phyloP scores from a whole-genome alignment of 1,284 basidiomycete genomes.

The Jaminaea rosea region DNA sequence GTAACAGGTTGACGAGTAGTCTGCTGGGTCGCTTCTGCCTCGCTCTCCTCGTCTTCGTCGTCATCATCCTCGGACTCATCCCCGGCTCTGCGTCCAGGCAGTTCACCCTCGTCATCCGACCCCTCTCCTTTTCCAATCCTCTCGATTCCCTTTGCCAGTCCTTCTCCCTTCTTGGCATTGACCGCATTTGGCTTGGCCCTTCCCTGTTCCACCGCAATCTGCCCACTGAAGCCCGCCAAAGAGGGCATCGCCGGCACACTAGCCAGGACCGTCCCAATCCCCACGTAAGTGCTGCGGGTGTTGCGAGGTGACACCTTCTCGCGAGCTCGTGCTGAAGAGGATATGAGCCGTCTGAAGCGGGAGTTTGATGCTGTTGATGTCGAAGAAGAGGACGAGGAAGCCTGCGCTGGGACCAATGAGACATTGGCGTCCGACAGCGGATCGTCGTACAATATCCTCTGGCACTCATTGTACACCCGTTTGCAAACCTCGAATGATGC shows the following conservation, averaged over 20 bases:
- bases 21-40: constrained; percentile 1
- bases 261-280: constrained; percentile 72
- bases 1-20: no score
- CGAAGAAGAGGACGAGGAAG: constrained; percentile 8
- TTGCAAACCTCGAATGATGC: constrained; percentile 84
- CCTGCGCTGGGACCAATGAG: not conserved
- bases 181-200: constrained; percentile 54
- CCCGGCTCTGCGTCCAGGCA: constrained; percentile 14
- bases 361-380: not conserved
- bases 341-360: constrained; percentile 46
- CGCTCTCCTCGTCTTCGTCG: constrained; percentile 13
- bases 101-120: constrained; percentile 45
- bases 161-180: constrained; percentile 23
- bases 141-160: constrained; percentile 11
- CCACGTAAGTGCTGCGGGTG: constrained; percentile 64
- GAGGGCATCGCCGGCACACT: constrained; percentile 68
- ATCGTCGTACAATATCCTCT: constrained; percentile 94
- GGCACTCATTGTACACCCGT: constrained; percentile 80
- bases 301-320: constrained; percentile 26
- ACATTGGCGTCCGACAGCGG: constrained; percentile 32
- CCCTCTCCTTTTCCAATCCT: constrained; percentile 45
- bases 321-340: constrained; percentile 6
- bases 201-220: constrained; percentile 81
- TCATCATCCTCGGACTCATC: constrained; percentile 9
- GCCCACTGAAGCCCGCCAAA: constrained; percentile 64